A percentile compares a stretch with the other conserved stretches of the same genome.
These are phyloP conservation scores for Trametes cubensis DNA, from an alignment of 768 basidiomycete genomes.

Conservation along the genomic window DNA sequence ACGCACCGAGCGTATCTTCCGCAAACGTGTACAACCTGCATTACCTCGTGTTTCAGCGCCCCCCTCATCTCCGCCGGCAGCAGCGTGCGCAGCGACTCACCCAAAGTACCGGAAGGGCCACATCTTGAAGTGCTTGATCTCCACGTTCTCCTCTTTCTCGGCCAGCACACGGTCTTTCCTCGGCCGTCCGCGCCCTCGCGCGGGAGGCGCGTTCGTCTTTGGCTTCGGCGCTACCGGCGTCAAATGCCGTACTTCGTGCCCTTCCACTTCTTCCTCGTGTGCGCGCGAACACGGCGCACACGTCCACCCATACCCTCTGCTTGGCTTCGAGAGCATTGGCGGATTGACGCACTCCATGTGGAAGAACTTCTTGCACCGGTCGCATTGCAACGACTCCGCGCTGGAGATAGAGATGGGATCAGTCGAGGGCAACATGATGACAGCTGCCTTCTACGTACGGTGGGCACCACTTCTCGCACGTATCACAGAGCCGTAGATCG, in stretches of 20 bases:
- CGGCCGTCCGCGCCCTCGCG: slow-evolving; percentile 73
- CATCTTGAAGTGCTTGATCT: slow-evolving; percentile 85
- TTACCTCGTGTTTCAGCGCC: slow-evolving; percentile 21
- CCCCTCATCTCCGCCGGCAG: slow-evolving; percentile 10
- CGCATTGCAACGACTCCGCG: slow-evolving; percentile 85
- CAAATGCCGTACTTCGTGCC: slow-evolving; percentile 61
- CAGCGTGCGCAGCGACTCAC: slow-evolving; percentile 49
- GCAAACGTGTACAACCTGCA: slow-evolving; percentile 85
- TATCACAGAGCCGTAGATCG: slow-evolving; percentile 78
- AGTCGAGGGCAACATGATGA: slow-evolving; percentile 15
- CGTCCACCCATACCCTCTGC: slow-evolving; percentile 96
- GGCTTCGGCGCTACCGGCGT: slow-evolving; percentile 63
- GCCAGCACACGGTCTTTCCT: slow-evolving; percentile 74
- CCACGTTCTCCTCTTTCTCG: slow-evolving; percentile 75
- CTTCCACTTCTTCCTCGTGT: slow-evolving; percentile 85
- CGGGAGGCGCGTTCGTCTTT: slow-evolving; percentile 74
- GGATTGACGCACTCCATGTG: slow-evolving; percentile 96
- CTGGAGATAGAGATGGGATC: slow-evolving; percentile 43
- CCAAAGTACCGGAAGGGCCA: slow-evolving; percentile 98
- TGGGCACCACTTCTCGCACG: slow-evolving; percentile 88
- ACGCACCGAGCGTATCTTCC: slow-evolving; percentile 85
- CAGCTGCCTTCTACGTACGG: slow-evolving; percentile 52
- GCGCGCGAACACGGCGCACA: slow-evolving; percentile 90
- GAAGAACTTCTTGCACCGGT: slow-evolving; percentile 90
- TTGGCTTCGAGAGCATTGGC: slow-evolving; percentile 87